phyloP scores from a whole-genome alignment of 306 rosid genomes.

The Oemleria cerasiformis region DNA sequence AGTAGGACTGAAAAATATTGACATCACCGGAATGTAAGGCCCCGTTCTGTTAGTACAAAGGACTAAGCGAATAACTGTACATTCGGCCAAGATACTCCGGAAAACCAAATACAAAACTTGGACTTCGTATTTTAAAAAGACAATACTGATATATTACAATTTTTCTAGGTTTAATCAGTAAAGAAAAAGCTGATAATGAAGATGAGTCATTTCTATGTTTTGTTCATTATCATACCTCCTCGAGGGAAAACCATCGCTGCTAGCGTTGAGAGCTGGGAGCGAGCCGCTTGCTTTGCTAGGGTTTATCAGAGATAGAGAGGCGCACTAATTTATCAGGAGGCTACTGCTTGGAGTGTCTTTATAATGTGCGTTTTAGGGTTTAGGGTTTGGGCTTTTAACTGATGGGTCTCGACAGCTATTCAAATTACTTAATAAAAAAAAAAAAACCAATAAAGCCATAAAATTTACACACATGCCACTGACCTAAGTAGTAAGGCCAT shows the following conservation, averaged over 20 bases:
- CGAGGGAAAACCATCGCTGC: slow-evolving; percentile 35
- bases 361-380: slow-evolving; percentile 3
- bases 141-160: not conserved
- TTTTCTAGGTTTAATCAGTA: too few relatives aligned
- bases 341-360: not conserved
- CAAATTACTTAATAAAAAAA: too few relatives aligned
- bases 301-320: slow-evolving; percentile 2
- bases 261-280: not conserved
- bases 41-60: slow-evolving; percentile 9
- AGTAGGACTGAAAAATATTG: not conserved
- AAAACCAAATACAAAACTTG: too few relatives aligned
- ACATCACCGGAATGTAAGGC: slow-evolving; percentile 11
- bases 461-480: too few relatives aligned
- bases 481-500: too few relatives aligned
- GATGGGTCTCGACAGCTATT: too few relatives aligned
- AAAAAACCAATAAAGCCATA: too few relatives aligned
- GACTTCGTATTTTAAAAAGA: not conserved
- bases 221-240: slow-evolving; percentile 12
- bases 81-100: slow-evolving; percentile 12
- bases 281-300: not conserved
- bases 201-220: too few relatives aligned
- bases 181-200: not conserved
- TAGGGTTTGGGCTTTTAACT: not conserved
- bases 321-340: not conserved
- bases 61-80: slow-evolving; percentile 24